Base-by-base conservation (phyloP, 2,329 filamentous ascomycete genomes). In the Pleomassaria siparia region DNA sequence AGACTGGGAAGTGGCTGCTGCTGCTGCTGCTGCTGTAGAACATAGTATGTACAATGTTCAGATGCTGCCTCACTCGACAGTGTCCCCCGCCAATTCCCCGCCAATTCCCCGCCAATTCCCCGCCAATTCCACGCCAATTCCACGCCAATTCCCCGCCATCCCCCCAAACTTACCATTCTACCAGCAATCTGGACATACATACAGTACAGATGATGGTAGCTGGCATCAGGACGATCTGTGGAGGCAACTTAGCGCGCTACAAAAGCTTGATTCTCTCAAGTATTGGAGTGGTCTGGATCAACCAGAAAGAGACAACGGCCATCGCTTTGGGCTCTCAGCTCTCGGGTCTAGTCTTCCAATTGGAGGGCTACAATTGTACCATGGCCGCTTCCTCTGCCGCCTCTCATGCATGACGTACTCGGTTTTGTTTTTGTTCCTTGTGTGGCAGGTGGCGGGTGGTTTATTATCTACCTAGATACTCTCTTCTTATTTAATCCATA, bases 331-430 rank as follows among this genome's bases (percentile, higher is more conserved):
- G 22, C 18, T 4, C 26, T 13, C 18, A 26, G 12, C 21, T 26
- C 36, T 28, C n/a, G 18, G 20, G 25, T 47, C 40, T 47, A 16
- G 30, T 35, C 30, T 36, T 44, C 48, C 51, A 49, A 54, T 51
- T 44, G 40, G 43, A 44, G 26, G 32, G n/a, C n/a, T n/a, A n/a
- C n/a, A n/a, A n/a, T n/a, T 7, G 10, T 37, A 20, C 18, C 5
- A 10, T 7, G 18, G 35, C 35, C 20, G 35, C 20, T 13, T 37
- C 35, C 35, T n/a, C n/a, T 37, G 35, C 35, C 35, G 26, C 20
- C 15, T 7, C 36, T 16, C 39, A 21, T 50, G 37, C 43, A 56
- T 56, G 54, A 54, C 35, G 41, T 56, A 51, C 52, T 53, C 32
- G 37, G 4, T 21, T 43, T 6, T 36, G 25, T n/a, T n/a, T n/a